Evolutionary conservation across 202 grass and related monocot species (phyloP), one percentile per base, ranked within the genome.

Genomic region (Digitaria exilis): DNA sequence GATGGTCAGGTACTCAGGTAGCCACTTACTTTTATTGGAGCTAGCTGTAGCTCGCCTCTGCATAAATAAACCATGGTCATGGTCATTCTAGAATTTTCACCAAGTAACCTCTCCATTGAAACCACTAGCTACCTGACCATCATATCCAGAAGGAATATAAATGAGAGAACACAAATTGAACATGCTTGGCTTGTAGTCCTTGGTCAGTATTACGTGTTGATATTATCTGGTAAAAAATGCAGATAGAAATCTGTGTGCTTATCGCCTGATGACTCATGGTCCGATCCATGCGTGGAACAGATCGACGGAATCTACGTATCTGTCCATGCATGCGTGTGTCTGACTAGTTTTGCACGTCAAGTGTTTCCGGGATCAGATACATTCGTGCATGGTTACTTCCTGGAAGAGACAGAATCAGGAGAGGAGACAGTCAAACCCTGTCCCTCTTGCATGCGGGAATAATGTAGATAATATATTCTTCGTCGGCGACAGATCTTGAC

Each of bases 361-460:
- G 57, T 60, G 26, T 13, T 5, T 60, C 57, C 44, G 13, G 44
- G 44, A 35, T 65, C 30, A 45, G 44, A 45, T 34, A 65, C 30
- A 32, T 62, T 15, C 14, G 1, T 64, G 61, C 1, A 17, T 9
- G 16, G 16, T 35, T 18, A 32, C 0, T 52, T 72, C 45, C 45
- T 73, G 46, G 71, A 30, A 19, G 49, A 55, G 46, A 73, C 49
- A 24, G 31, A n/a, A 55, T 55, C 71, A 34, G 49, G 19, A 22
- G 71, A 34, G 49, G 19, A 22, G 71, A 5, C 49, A 74, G 71
- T 74, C 49, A 74, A 74, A 55, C 34, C 48, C 37, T 54, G 55
- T 74, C 49, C 7, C 1, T 21, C 39, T 10, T n/a, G n/a, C 44
- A 12, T 60, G 37, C n/a, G 26, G 11, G 57, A 29, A 60, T 60